These are phyloP conservation scores for Ustilaginoidea virens DNA, from an alignment of 2,329 filamentous ascomycete genomes.

Conservation along the genomic window DNA sequence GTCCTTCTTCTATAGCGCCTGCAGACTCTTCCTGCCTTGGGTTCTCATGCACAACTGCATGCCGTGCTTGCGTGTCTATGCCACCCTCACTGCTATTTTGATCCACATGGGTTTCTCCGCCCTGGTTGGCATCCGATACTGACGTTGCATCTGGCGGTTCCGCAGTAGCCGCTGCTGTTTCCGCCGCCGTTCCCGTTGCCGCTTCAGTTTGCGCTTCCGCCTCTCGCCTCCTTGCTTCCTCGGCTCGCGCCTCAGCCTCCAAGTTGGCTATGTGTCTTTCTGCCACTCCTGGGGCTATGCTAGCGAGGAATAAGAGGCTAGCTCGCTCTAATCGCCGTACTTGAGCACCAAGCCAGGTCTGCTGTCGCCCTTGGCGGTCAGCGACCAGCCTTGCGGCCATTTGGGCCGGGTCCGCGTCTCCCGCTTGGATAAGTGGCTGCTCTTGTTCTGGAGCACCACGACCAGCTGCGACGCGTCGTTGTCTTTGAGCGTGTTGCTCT, in stretches of 20 bases:
- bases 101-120: background rate
- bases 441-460: slow-evolving; percentile 10
- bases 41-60: slow-evolving; percentile 2
- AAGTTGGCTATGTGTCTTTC: slow-evolving; percentile 48
- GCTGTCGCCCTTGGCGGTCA: slow-evolving; percentile 15
- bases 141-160: slow-evolving; percentile 8
- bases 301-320: slow-evolving; percentile 47
- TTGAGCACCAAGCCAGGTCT: slow-evolving; percentile 21
- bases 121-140: slow-evolving; percentile 3
- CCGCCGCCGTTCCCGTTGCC: slow-evolving; percentile 17
- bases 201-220: slow-evolving; percentile 11
- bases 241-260: slow-evolving; percentile 33
- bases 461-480: slow-evolving; percentile 9
- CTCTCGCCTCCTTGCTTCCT: slow-evolving; percentile 25
- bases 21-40: background rate
- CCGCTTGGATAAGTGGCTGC: slow-evolving; percentile 12
- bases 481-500: slow-evolving; percentile 16
- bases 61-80: slow-evolving; percentile 3
- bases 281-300: slow-evolving; percentile 48
- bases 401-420: slow-evolving; percentile 29
- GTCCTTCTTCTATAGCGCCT: background rate
- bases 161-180: slow-evolving; percentile 16
- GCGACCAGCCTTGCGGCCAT: slow-evolving; percentile 38
- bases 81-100: background rate
- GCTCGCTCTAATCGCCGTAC: slow-evolving; percentile 42